These are phyloP conservation scores for Ligustrum vulgare DNA, from an alignment of 257 asterid species.

Conservation along the genomic window DNA sequence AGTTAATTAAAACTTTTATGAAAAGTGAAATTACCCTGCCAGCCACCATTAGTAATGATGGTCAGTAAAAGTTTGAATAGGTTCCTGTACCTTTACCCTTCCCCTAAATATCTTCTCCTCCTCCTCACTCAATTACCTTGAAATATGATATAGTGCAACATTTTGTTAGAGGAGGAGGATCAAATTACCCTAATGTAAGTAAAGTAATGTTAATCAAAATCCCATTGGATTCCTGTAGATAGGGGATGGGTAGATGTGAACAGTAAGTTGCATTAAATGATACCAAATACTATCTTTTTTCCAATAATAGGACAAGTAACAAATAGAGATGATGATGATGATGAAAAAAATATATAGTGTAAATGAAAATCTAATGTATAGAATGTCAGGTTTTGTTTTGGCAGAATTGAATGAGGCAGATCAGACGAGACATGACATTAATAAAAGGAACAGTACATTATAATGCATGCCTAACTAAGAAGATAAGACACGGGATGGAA, in stretches of 20 bases:
- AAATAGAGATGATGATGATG: conserved; percentile 20
- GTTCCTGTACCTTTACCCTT: too few relatives aligned
- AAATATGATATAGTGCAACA: too few relatives aligned
- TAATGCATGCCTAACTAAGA: conserved; percentile 14
- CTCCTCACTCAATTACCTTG: too few relatives aligned
- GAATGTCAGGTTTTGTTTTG: conserved; percentile 41
- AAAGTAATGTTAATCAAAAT: neutral
- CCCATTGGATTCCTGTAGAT: neutral
- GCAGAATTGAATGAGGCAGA: conserved; percentile 35
- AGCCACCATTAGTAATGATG: conserved; percentile 23
- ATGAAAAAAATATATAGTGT: conserved; percentile 1
- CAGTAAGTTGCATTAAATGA: conserved; percentile 4
- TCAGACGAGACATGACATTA: conserved; percentile 31
- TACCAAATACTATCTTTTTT: neutral
- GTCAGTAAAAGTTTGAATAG: too few relatives aligned
- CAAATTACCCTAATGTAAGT: too few relatives aligned
- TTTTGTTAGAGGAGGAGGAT: too few relatives aligned
- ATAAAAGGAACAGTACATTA: conserved; percentile 31
- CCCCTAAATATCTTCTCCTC: too few relatives aligned
- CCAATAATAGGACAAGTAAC: neutral
- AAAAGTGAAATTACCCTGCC: conserved; percentile 25
- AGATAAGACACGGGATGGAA: conserved; percentile 50
- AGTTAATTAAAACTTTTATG: neutral
- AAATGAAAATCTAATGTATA: conserved; percentile 29
- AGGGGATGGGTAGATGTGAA: neutral